phyloP scores from a whole-genome alignment of 192 early-diverging fungal genomes.

The Umbelopsis sp. region DNA sequence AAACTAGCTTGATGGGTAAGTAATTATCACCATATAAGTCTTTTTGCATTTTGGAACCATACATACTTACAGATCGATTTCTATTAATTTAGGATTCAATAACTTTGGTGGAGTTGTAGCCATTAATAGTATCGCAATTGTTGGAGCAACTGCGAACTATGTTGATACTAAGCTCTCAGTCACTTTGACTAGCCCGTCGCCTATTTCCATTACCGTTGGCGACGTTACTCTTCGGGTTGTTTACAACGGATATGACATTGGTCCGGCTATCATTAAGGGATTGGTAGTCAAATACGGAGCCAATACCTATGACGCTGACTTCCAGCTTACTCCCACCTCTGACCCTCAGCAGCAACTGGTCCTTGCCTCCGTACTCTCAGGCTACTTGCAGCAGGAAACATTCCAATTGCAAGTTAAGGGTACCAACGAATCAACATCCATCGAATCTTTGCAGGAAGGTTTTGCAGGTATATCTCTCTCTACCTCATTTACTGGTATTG shows the following conservation, averaged over 20 bases:
- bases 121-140: neutral
- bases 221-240: conserved; percentile 45
- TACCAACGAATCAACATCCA: conserved; percentile 31
- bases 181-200: conserved; percentile 52
- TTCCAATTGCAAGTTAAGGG: conserved; percentile 46
- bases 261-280: conserved; percentile 45
- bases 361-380: conserved; percentile 35
- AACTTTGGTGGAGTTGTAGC: conserved; percentile 33
- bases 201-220: conserved; percentile 52
- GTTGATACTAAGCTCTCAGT: conserved; percentile 44
- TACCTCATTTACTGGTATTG: conserved; percentile 3
- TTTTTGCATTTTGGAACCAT: neutral
- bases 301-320: conserved; percentile 42
- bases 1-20: conserved; percentile 36
- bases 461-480: conserved; percentile 17
- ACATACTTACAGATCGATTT: neutral
- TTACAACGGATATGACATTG: conserved; percentile 35
- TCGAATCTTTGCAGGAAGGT: conserved; percentile 46
- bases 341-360: conserved; percentile 24
- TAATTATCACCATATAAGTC: neutral
- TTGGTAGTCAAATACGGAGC: conserved; percentile 47
- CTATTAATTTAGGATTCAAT: conserved; percentile 27
- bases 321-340: conserved; percentile 41
- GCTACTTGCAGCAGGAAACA: conserved; percentile 40
- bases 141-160: conserved; percentile 33